Evolutionary conservation across 345 rosid species (phyloP), one percentile per base, ranked within the genome.

Genomic region (Populus simonii): DNA sequence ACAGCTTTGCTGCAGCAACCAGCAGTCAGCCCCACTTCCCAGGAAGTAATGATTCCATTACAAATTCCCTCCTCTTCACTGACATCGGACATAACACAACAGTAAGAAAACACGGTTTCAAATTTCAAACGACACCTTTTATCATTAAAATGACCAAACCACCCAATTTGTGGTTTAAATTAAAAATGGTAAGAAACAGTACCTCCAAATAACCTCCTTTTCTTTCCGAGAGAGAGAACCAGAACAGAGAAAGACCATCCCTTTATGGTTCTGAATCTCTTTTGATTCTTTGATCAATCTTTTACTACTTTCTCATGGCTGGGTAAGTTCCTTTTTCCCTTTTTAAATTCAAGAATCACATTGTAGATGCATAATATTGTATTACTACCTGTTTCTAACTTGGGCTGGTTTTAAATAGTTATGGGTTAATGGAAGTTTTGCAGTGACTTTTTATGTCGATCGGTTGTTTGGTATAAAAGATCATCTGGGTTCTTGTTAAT

Each of bases 291-390:
- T 62, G 17, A 61, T 77, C 70, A 22, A 57, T 53, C 39, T 38
- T 51, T 17, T 22, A 5, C 61, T 18, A 12, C 53, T 35, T 77
- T 79, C 47, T 45, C 20, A 79, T 79, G 82, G 67, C 82, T 45
- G 78, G 78, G 82, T 68, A 79, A 74, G 35, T 22, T 57, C 70
- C 59, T 74, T 39, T 62, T 39, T 12, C 10, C 3, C 20, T 27
- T 8, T n/a, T 77, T 17, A 20, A 9, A 20, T 22, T 22, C 38
- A 51, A 73, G 29, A 45, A 77, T 67, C 43, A 8, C 43, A 35
- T 49, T 73, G 8, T 18, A 18, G 23, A 53, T 20, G 22, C 10
- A 53, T 53, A 59, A 10, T 23, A 29, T 59, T 59, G 29, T 4
- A 25, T 25, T 23, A 23, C 15, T 23, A n/a, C 27, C 11, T 23